Evolutionary conservation across 1,284 basidiomycete species (phyloP), one percentile per base, ranked within the genome.

Genomic region (Pterulicium gracile): DNA sequence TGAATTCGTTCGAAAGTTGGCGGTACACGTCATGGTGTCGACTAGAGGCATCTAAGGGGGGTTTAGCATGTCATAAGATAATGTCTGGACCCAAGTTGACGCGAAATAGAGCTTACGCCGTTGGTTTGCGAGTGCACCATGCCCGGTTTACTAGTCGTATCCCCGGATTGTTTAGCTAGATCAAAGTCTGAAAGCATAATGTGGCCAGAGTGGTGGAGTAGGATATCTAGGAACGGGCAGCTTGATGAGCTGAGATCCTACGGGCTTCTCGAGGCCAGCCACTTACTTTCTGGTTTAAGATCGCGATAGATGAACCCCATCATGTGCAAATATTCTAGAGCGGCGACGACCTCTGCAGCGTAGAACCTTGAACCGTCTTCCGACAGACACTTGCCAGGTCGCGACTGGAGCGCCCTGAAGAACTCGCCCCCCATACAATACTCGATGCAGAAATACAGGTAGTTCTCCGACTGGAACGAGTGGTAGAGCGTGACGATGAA

Each of bases 111-210:
- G 46, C 71, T 55, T 58, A 91, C 91, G 60, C 94, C 93, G 64
- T 94, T 94, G 35, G 83, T 79, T 53, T 89, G 88, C 49, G 85
- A 90, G 55, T 88, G 88, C 53, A 98, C 88, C 58, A 82, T 87
- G 7, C 88, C 88, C n/a, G 94, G 93, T 52, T 88, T 79, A 48
- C 88, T 88, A 18, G 87, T 88, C 17, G 80, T 82, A 55, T 88
- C 85, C 43, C 78, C 87, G 36, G 91, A 93, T 59, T 96, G 90
- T 60, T 98, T 98, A 10, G 95, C 96, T 23, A 99, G 76, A 68
- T 98, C 96, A 68, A 99, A 99, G 67, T 99, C 96, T 42, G 95
- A 98, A 55, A 99, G 69, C 93, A 98, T 98, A 57, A 99, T 96
- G 67, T 99, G 96, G 14, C 96, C 96, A 17, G 92, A 93, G 61